These are phyloP conservation scores for Nepenthes gracilis DNA, from an alignment of 148 eudicot genomes.

Conservation along the genomic window DNA sequence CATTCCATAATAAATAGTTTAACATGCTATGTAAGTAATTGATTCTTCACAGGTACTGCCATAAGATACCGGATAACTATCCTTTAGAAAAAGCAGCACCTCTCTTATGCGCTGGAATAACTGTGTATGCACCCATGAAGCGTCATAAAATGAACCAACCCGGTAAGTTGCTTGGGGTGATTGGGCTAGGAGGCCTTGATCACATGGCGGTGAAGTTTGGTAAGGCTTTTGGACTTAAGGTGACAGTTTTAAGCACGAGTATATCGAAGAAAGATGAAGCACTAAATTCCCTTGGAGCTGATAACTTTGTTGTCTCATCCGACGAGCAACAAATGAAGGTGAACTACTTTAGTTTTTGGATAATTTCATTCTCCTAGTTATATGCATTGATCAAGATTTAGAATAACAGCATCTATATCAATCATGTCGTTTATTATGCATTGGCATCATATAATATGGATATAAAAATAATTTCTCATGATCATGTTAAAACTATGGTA, in stretches of 20 bases:
- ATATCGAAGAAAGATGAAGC: conserved; percentile 63
- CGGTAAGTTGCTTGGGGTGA: conserved; percentile 75
- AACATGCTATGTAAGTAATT: background rate
- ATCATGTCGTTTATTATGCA: too few species aligned
- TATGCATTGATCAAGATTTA: too few species aligned
- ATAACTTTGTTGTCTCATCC: conserved; percentile 55
- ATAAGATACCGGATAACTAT: conserved; percentile 47
- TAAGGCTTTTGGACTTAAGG: conserved; percentile 74
- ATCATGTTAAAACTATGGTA: too few species aligned
- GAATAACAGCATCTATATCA: too few species aligned
- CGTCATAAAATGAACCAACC: conserved; percentile 71
- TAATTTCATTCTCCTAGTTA: too few species aligned
- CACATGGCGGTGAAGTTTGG: conserved; percentile 85
- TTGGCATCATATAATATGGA: too few species aligned
- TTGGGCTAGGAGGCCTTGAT: conserved; percentile 76
- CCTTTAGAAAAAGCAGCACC: conserved; percentile 70
- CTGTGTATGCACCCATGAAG: conserved; percentile 72
- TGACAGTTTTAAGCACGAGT: conserved; percentile 78
- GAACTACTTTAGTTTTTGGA: background rate
- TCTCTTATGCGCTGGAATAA: conserved; percentile 74
- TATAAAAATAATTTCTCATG: too few species aligned
- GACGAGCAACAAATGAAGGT: conserved; percentile 17
- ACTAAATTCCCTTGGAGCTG: conserved; percentile 42
- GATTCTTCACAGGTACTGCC: conserved; percentile 39
- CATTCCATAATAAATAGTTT: too few species aligned